These are phyloP conservation scores for Aegilops longissima DNA, from an alignment of 176 grass and related monocot species.

Conservation along the genomic window DNA sequence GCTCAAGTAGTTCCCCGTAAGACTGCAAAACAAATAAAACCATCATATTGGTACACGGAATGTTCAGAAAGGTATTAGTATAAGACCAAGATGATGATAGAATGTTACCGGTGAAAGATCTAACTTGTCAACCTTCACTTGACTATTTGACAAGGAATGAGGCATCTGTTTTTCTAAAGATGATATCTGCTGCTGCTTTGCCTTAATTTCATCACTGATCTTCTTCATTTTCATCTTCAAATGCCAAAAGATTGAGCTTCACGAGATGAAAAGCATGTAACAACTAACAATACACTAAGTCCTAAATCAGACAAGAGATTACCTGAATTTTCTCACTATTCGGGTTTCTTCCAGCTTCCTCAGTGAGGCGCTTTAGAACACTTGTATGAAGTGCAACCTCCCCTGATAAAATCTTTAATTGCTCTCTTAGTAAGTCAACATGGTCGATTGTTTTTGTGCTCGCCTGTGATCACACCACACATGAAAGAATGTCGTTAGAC, in stretches of 20 bases:
- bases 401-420: constrained; percentile 93
- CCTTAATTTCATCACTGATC: constrained; percentile 77
- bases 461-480: constrained; percentile 46
- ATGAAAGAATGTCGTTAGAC: constrained; percentile 29
- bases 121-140: constrained; percentile 62
- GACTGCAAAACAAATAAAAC: constrained; percentile 60
- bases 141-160: constrained; percentile 61
- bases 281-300: constrained; percentile 28
- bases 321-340: constrained; percentile 89
- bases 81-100: constrained; percentile 21
- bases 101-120: constrained; percentile 68
- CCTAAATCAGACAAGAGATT: constrained; percentile 24
- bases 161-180: constrained; percentile 86
- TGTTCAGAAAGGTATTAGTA: constrained; percentile 3
- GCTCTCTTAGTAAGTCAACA: constrained; percentile 89
- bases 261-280: constrained; percentile 32
- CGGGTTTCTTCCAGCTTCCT: constrained; percentile 75
- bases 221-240: constrained; percentile 92
- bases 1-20: constrained; percentile 77
- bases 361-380: constrained; percentile 75
- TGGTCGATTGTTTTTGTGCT: constrained; percentile 93
- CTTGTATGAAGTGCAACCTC: constrained; percentile 95
- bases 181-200: constrained; percentile 79
- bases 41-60: constrained; percentile 30
- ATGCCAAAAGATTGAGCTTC: constrained; percentile 35